phyloP scores from a whole-genome alignment of 306 rosid genomes.

The Malus asiatica region DNA sequence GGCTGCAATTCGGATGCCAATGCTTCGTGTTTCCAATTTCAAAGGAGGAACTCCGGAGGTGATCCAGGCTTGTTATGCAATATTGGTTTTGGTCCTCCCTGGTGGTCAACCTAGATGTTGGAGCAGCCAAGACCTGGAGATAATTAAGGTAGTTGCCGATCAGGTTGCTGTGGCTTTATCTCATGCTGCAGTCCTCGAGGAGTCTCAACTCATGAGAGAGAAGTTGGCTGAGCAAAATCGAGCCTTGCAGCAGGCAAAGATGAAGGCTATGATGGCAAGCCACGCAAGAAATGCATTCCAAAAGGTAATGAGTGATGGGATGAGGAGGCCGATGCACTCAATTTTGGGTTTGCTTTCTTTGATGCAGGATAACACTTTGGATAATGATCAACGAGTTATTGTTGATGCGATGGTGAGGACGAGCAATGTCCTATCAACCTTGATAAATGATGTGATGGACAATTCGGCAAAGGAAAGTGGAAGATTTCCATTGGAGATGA shows the following conservation, averaged over 20 bases:
- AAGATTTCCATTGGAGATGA: slow-evolving; percentile 64
- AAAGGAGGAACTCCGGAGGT: slow-evolving; percentile 97
- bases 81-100: slow-evolving; percentile 89
- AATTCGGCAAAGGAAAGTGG: slow-evolving; percentile 69
- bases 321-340: slow-evolving; percentile 99
- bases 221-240: slow-evolving; percentile 92
- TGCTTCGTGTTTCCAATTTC: slow-evolving; percentile 87
- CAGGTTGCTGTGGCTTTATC: slow-evolving; percentile 99
- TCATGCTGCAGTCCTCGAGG: slow-evolving; percentile 98
- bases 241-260: slow-evolving; percentile 78
- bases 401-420: slow-evolving; percentile 86
- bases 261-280: slow-evolving; percentile 97
- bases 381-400: slow-evolving; percentile 61
- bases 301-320: slow-evolving; percentile 95
- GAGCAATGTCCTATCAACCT: slow-evolving; percentile 75
- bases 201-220: slow-evolving; percentile 96
- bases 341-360: slow-evolving; percentile 85
- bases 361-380: slow-evolving; percentile 66
- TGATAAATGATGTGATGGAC: slow-evolving; percentile 93
- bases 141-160: slow-evolving; percentile 94
- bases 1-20: slow-evolving; percentile 96
- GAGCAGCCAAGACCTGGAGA: slow-evolving; percentile 85
- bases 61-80: slow-evolving; percentile 71
- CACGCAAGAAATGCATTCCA: slow-evolving; percentile 87
- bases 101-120: slow-evolving; percentile 70